Base-by-base conservation (phyloP, 1,139 yeast genomes). In the Eremothecium cymbalariae region DNA sequence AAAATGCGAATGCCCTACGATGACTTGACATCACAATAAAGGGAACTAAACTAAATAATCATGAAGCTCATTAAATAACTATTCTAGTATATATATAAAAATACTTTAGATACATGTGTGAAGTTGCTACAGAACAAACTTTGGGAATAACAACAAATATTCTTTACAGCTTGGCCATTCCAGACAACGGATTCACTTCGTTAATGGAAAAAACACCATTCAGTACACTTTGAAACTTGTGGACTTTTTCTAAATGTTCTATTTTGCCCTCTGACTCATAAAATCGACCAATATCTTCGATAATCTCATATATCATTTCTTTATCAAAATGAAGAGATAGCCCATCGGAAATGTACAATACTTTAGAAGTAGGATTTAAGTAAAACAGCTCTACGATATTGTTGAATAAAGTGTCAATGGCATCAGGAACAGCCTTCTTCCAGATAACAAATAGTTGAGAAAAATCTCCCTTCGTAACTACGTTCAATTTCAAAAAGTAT, bases 381-480 rank as follows among this genome's bases (percentile, higher is more conserved):
- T 51, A 47, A 3, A 51, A 34, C 3, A 57, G 46, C 33, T 55
- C 60, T 5, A 53, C 49, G 28, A 54, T 42, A 28, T 56, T 54
- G 31, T 56, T 54, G 40, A 53, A 53, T 7, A 54, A 40, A 4
- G 44, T 34, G 27, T 46, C 50, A n/a, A 53, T 33, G 8, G 44
- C 39, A 6, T 31, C 25, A 2, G 53, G 51, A 9, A 46, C 37
- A 5, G 41, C 39, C 12, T 19, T 34, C 5, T 41, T 25, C 56
- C 57, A 53, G 21, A 56, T 45, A 5, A 39, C 28, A 9, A 56
- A 30, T 12, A 55, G 38, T 18, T 44, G 45, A n/a, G 32, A 27
- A 21, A 56, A 26, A 20, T 50, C 50, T 13, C 32, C 23, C 7
- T 41, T 34, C 2, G 39, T 22, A 18, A 53, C 27, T 5, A 32